Evolutionary conservation across 306 rosid genomes (phyloP).

Genomic region (Vigna angularis): DNA sequence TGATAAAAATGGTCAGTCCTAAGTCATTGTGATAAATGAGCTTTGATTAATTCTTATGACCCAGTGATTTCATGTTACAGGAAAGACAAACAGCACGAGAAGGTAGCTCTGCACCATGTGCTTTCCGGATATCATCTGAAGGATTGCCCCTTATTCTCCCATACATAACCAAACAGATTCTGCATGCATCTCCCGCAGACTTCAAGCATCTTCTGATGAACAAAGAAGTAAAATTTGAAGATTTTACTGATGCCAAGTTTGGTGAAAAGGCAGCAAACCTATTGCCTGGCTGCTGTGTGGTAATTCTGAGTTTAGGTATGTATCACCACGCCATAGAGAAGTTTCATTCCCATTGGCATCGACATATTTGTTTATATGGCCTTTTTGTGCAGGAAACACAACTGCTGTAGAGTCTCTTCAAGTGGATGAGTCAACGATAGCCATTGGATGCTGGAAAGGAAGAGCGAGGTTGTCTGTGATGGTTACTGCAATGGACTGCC

Average conservation of each 20-base stretch:
- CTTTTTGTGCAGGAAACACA: conserved; percentile 54
- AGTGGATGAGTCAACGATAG: conserved; percentile 84
- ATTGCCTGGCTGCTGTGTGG: conserved; percentile 87
- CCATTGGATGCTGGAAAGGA: conserved; percentile 99
- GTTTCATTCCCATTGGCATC: not conserved
- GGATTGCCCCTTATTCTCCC: conserved; percentile 94
- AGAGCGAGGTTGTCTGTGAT: conserved; percentile 80
- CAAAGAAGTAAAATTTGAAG: conserved; percentile 79
- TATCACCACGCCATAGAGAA: conserved; percentile 19
- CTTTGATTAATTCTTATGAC: conserved; percentile 17
- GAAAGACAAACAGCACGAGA: conserved; percentile 95
- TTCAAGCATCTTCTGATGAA: conserved; percentile 84
- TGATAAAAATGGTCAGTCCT: not conserved
- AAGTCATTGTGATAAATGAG: conserved; percentile 8
- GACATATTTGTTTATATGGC: not conserved
- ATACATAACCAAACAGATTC: conserved; percentile 77
- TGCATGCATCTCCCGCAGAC: conserved; percentile 70
- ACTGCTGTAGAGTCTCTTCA: conserved; percentile 47
- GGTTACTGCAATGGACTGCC: conserved; percentile 88
- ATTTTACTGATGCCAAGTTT: conserved; percentile 79
- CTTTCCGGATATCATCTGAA: conserved; percentile 91
- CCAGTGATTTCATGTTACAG: conserved; percentile 49
- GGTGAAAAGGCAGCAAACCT: conserved; percentile 72
- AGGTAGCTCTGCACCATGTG: conserved; percentile 80
- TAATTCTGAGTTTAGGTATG: conserved; percentile 75